Base-by-base conservation (phyloP, 768 basidiomycete genomes). In the Xerocomus spinulosus region DNA sequence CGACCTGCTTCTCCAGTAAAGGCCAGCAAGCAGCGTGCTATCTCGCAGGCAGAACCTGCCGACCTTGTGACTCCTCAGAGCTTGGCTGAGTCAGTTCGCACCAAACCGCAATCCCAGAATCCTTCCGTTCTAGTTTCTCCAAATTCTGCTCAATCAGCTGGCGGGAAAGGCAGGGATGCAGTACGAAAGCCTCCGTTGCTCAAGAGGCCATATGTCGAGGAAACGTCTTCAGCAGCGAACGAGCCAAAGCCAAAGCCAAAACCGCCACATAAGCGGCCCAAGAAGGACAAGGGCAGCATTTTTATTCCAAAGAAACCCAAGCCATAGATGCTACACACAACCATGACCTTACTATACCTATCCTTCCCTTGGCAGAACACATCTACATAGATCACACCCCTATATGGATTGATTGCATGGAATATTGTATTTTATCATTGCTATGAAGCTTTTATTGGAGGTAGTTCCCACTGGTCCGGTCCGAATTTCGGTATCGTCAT, bases 401-500 rank as follows among this genome's bases (percentile, higher is more conserved):
- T 42, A 42, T 42, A 60, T 49, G 26, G 34, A 24, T 51, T 44
- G 26, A 39, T 9, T 37, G 26, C 28, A 54, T 13, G 43, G 41
- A 44, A 42, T 53, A 42, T 52, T 53, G 40, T 55, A 58, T 56
- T 42, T 23, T 67, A 67, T 47, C 43, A 36, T 54, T 41, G 20
- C 43, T 52, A 42, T 25, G 55, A 46, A 42, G 50, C 66, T 48
- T 57, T 69, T 51, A 63, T 54, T 23, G 90, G 78, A 25, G 93
- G 91, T 47, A 99, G 68, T 63, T 95, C 90, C 83, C 94, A 94
- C 7, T 81, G 81, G 25, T 85, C 81, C 32, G 84, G 83, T 9
- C 92, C 92, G 64, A 93, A 97, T 44, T 78, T 81, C 0, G 95
- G 95, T 40, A 85, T 81, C 9, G 84, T 80, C 76, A 92, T 82